Base-by-base conservation (phyloP, 495 filamentous ascomycete genomes). In the Oleoguttula mirabilis region DNA sequence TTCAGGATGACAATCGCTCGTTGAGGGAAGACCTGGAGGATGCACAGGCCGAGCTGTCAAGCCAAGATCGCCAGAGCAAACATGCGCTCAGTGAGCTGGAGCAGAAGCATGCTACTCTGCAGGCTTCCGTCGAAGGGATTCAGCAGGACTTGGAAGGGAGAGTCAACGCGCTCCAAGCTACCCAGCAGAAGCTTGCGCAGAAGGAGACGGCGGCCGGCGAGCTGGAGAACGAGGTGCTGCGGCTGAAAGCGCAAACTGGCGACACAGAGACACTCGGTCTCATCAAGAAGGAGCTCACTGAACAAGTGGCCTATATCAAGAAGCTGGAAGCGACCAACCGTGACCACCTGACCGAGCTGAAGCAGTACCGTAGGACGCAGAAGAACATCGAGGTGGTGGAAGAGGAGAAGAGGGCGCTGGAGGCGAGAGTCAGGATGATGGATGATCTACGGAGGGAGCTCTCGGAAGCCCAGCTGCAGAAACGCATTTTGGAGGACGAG, bases 301-400 rank as follows among this genome's bases (percentile, higher is more conserved):
- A 95, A 31, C 90, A 96, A 53, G 82, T 96, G 19, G 71, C 70
- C 21, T 85, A 96, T 56, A 94, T 96, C 43, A 77, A 80, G 43
- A 79, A 74, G 21, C 64, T 96, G 12, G 92, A 96, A 59, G 66
- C 73, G 0, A 72, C 73, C 28, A 94, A 82, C 51, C 68, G 87
- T 22, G 82, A 92, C 36, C 88, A 93, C 52, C 58, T 65, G n/a
- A 60, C 70, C 6, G 88, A 99, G 54, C 61, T 96, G 4, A 83
- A 81, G 38, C 77, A 83, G 44, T 68, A 88, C 30, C 76, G 85
- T 12, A 79, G 84, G 55, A 57, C 78, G 15, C 77, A 84, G 52
- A 88, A 83, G 59, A 84, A 80, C 25, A 77, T 94, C 3, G 86
- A 94, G 48, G 72, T 96, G n/a, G 79, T 95, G 0, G 88, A 96